A percentile compares a stretch with the other conserved stretches of the same genome.
phyloP scores from a whole-genome alignment of 257 asterid species.

The Cruciata laevipes region DNA sequence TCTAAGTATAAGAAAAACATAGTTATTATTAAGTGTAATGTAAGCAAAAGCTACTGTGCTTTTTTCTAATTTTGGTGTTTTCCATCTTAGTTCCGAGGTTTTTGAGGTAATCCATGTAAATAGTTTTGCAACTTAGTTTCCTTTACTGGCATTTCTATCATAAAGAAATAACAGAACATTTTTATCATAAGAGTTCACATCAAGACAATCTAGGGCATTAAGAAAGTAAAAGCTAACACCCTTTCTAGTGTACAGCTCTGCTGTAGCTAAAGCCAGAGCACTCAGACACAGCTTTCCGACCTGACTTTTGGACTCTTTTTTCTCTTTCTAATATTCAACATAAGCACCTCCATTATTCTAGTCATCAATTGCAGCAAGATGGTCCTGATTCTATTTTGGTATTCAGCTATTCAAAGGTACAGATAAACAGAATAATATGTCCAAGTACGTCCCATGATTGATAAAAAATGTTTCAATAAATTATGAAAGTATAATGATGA shows the following conservation, averaged over 20 bases:
- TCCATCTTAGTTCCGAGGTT: background rate
- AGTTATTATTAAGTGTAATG: background rate
- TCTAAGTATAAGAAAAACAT: background rate
- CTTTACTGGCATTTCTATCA: background rate
- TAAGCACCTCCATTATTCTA: background rate
- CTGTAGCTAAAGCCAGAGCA: background rate
- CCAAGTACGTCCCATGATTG: background rate
- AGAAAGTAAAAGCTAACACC: background rate
- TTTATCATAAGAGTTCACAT: background rate
- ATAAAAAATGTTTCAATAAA: background rate
- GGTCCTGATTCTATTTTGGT: slow-evolving; percentile 15
- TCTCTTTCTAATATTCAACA: background rate
- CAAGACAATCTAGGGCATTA: background rate
- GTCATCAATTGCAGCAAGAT: background rate
- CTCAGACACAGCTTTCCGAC: background rate
- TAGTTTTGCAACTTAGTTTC: background rate
- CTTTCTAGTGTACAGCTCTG: background rate
- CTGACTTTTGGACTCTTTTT: background rate
- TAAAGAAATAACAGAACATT: background rate
- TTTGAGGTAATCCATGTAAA: background rate
- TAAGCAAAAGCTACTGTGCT: slow-evolving; percentile 1
- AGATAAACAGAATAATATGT: slow-evolving; percentile 9
- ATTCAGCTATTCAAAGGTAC: background rate
- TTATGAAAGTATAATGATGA: background rate
- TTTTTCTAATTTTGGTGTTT: slow-evolving; percentile 12